Base-by-base conservation (phyloP, 2,329 filamentous ascomycete genomes). In the Hansfordia pulvinata region DNA sequence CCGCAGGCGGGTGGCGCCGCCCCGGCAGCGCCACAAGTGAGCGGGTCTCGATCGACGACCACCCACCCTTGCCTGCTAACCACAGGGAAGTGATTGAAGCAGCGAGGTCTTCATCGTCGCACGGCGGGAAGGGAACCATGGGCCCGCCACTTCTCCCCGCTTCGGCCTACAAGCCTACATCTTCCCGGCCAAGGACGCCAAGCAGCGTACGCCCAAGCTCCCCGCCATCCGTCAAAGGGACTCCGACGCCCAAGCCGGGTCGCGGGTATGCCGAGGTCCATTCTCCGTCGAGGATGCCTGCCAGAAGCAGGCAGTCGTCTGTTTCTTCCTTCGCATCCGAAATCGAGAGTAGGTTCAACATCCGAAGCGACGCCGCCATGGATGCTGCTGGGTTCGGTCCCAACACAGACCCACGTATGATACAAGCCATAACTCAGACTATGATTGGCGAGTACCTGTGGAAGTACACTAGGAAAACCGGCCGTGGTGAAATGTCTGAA, bases 381-480 rank as follows among this genome's bases (percentile, higher is more conserved):
- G 58, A 56, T 23, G 43, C 60, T 6, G 53, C 58, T 24, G 76
- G 76, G 10, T 68, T 90, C 33, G 70, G 73, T 8, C 62, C 74
- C 12, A 69, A 70, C 35, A 93, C 85, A 5, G 90, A 98, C 55
- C 88, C 88, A 35, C 81, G 88, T 41, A 94, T 98, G 85, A 96
- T 98, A 40, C 85, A 94, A 57, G 90, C 90, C 25, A 94, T 98
- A 38, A 98, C 90, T 3, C 88, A 98, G 54, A 96, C 90, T 11
- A 98, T 98, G 90, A 96, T 98, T 46, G 90, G 90, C 30, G 90
- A 98, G 51, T 96, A 88, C 51, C 64, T 98, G 20, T 98, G 90
- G 90, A 98, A 98, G 52, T 98, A 98, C 54, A 98, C 90, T 0
- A 79, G 90, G 43, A 93, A 90, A 58, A 68, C 86, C 32, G 86